A percentile compares a stretch with the other conserved stretches of the same genome.
phyloP scores from a whole-genome alignment of 495 filamentous ascomycete species.

The Tuber borchii region DNA sequence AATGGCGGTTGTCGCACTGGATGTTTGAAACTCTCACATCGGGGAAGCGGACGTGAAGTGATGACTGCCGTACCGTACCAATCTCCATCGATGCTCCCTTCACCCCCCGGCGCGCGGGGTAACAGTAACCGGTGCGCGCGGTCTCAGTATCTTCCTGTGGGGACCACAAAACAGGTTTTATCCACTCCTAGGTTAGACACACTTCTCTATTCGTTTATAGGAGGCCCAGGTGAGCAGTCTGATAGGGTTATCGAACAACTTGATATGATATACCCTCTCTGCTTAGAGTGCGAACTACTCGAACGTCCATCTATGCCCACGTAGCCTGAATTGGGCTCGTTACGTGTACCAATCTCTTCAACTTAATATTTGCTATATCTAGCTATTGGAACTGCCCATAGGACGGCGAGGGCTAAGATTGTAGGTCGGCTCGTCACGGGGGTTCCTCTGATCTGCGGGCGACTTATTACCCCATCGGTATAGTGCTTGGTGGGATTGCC shows the following conservation, averaged over 20 bases:
- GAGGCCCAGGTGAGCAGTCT: neutral
- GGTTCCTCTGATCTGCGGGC: neutral
- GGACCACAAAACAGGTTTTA: neutral
- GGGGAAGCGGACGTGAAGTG: neutral
- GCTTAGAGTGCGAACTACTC: neutral
- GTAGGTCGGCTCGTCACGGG: neutral
- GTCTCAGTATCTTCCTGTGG: neutral
- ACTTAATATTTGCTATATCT: neutral
- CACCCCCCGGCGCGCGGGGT: neutral
- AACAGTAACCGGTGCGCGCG: neutral
- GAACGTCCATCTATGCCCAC: neutral
- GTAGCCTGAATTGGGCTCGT: neutral
- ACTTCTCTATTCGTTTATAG: neutral
- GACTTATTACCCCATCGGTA: neutral
- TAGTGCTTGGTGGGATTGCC: neutral
- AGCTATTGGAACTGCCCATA: neutral
- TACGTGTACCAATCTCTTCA: slow-evolving; percentile 3
- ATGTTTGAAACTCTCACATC: neutral
- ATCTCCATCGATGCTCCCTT: neutral
- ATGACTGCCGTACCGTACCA: neutral
- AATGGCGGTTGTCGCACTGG: neutral
- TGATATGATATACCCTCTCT: neutral
- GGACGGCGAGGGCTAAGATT: neutral
- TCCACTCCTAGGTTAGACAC: neutral
- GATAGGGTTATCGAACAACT: neutral